Conservation (phyloP, 2,329 filamentous ascomycete genomes). For the Paramyrothecium sp. region DNA sequence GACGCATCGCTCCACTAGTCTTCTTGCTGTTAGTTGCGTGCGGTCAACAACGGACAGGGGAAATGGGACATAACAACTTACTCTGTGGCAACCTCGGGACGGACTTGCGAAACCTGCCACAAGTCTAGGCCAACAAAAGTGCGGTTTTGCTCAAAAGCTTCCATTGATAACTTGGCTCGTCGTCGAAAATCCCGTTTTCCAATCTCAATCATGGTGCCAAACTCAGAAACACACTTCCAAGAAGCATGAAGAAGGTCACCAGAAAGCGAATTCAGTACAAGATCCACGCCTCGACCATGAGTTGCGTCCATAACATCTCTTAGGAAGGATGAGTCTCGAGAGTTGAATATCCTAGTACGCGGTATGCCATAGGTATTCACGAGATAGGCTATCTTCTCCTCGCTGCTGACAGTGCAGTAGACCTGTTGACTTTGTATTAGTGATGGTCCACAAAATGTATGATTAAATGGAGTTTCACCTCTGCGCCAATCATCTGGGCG, state of each 20-base stretch:
- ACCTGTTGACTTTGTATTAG: no score
- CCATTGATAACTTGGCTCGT: neutral
- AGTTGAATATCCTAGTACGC: neutral
- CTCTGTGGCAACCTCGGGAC: no score
- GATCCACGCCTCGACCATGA: neutral
- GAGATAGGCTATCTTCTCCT: conserved; percentile 29
- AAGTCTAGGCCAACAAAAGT: neutral
- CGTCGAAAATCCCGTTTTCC: neutral
- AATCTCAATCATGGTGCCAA: neutral
- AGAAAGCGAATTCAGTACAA: neutral
- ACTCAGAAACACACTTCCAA: neutral
- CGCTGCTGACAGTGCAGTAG: conserved; percentile 32
- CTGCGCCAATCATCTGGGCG: conserved; percentile 24
- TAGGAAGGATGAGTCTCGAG: neutral
- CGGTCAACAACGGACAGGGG: neutral
- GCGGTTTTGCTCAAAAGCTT: neutral
- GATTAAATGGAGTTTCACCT: no score
- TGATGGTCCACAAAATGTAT: no score
- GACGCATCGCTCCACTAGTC: neutral
- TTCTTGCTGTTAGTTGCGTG: neutral
- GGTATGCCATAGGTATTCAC: neutral
- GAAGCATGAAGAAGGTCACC: neutral
- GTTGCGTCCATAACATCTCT: neutral
- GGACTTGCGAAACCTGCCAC: neutral
- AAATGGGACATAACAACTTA: neutral